Percentiles rank a stretch among this genome's conserved stretches.
Evolutionary conservation across 116 monocot species (phyloP).

Genomic region (Dioscorea cayenensis): DNA sequence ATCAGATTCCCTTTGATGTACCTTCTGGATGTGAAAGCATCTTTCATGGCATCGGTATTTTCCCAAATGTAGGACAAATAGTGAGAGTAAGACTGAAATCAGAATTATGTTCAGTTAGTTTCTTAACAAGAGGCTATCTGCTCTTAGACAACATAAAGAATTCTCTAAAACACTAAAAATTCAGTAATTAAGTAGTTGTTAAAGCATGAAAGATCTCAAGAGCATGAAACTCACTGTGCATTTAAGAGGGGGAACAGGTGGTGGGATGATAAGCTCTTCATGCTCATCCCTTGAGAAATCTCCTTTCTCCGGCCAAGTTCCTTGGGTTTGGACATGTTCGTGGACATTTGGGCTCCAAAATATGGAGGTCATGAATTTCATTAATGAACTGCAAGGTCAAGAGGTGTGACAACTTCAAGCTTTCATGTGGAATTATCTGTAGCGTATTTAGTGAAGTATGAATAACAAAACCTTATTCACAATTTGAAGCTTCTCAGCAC

Average conservation of each 20-base stretch:
- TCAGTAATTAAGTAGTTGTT: too few species aligned
- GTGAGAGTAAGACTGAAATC: conserved; percentile 20
- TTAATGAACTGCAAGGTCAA: not conserved
- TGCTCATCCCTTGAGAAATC: not conserved
- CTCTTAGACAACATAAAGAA: not conserved
- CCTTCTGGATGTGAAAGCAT: conserved; percentile 44
- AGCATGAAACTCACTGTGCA: conserved; percentile 23
- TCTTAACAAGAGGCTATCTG: not conserved
- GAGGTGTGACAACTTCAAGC: not conserved
- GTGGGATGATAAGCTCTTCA: not conserved
- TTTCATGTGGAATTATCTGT: not conserved
- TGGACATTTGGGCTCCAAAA: conserved; percentile 45
- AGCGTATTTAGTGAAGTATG: not conserved
- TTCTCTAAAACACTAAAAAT: not conserved
- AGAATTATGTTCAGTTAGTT: not conserved
- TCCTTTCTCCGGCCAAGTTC: not conserved
- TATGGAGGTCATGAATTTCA: conserved; percentile 10
- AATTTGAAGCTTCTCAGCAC: not conserved
- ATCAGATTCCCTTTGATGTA: not conserved
- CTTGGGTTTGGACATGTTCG: conserved; percentile 5
- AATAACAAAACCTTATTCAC: not conserved
- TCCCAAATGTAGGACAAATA: conserved; percentile 32
- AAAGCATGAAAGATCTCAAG: too few species aligned
- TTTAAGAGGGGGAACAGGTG: conserved; percentile 11
- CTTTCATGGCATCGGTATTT: conserved; percentile 20